Evolutionary conservation across 179 eudicot species (phyloP).

Genomic region (Actinidia arguta): DNA sequence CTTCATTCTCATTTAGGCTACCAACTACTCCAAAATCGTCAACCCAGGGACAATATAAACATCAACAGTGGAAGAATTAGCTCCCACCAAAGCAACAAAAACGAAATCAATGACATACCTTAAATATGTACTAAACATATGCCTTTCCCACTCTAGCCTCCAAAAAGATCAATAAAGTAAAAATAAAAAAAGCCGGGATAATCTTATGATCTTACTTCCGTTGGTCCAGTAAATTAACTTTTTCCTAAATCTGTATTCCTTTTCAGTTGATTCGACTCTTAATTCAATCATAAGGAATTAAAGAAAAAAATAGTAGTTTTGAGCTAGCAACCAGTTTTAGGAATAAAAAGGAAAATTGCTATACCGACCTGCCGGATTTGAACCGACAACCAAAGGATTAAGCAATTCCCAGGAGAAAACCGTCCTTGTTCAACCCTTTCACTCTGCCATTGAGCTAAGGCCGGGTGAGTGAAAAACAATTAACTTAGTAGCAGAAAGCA

Average conservation of each 20-base stretch:
- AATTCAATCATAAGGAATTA: not conserved
- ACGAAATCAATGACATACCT: not conserved
- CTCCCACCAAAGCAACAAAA: not conserved
- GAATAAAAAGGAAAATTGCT: not conserved
- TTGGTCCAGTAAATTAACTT: not conserved
- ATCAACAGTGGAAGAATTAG: not conserved
- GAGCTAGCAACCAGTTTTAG: not conserved
- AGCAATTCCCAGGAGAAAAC: not conserved
- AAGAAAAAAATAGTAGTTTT: not conserved
- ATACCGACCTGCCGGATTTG: conserved; percentile 37
- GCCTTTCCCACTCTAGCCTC: not conserved
- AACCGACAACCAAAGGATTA: conserved; percentile 30
- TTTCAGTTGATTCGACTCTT: not conserved
- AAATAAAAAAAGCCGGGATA: not conserved
- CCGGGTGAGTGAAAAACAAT: not conserved
- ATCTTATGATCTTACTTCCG: not conserved
- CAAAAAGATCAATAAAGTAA: not conserved
- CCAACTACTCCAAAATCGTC: too few species aligned
- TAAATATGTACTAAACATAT: not conserved
- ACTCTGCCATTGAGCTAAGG: conserved; percentile 19
- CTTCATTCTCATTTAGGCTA: too few species aligned
- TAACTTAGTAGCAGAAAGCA: not conserved
- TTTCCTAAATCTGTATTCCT: not conserved
- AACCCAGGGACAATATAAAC: too few species aligned
- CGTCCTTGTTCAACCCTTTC: not conserved